phyloP scores from a whole-genome alignment of 495 filamentous ascomycete genomes.

The Copromyces sp. region DNA sequence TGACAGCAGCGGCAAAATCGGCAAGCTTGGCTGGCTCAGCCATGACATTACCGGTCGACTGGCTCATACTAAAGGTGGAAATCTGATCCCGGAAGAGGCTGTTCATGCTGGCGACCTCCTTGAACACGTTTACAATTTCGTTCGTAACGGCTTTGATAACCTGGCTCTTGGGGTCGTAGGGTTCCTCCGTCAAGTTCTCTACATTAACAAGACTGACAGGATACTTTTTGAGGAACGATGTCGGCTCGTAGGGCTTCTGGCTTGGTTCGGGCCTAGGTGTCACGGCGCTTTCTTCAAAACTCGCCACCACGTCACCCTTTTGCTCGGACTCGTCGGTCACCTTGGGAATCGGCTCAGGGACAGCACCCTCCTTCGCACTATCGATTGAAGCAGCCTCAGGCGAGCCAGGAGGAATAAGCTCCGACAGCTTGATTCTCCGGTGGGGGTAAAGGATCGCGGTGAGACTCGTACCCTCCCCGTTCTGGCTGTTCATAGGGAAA shows the following conservation, averaged over 20 bases:
- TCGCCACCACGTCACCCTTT: slow-evolving; percentile 89
- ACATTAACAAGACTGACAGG: slow-evolving; percentile 88
- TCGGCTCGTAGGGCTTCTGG: slow-evolving; percentile 66
- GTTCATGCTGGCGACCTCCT: slow-evolving; percentile 88
- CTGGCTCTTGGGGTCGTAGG: slow-evolving; percentile 77
- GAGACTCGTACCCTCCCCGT: slow-evolving; percentile 65
- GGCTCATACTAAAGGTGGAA: slow-evolving; percentile 89
- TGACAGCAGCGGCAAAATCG: slow-evolving; percentile 94
- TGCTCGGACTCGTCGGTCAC: slow-evolving; percentile 35
- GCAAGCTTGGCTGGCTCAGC: slow-evolving; percentile 91
- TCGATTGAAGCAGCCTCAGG: slow-evolving; percentile 17
- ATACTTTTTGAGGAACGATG: slow-evolving; percentile 81
- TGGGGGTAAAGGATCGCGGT: slow-evolving; percentile 95
- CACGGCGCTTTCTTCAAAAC: slow-evolving; percentile 76
- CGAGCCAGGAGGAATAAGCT: slow-evolving; percentile 54
- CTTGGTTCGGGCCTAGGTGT: slow-evolving; percentile 36
- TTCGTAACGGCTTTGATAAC: slow-evolving; percentile 84
- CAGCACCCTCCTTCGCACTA: slow-evolving; percentile 25
- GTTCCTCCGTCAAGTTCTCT: slow-evolving; percentile 81
- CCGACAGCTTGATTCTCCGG: slow-evolving; percentile 81
- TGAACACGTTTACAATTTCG: slow-evolving; percentile 97
- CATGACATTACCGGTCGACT: slow-evolving; percentile 86
- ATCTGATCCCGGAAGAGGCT: slow-evolving; percentile 96
- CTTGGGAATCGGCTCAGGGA: slow-evolving; percentile 38
- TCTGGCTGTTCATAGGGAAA: slow-evolving; percentile 55